Conservation (phyloP, 192 early-diverging fungal species). For the Coemansia sp. region DNA sequence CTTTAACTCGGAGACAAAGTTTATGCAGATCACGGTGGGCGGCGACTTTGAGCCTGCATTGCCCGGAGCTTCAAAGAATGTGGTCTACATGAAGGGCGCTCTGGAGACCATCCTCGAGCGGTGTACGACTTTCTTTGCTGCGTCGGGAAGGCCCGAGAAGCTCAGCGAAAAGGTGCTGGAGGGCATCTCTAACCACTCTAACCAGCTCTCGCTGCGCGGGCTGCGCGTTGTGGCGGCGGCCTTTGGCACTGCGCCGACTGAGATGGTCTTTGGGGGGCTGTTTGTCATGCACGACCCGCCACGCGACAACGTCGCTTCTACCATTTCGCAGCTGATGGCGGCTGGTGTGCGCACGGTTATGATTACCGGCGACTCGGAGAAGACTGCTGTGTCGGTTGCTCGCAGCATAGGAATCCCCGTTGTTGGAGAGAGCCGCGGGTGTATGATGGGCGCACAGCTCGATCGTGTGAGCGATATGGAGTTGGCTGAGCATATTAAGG, state of each 20-base stretch:
- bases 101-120: conserved; percentile 75
- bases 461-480: conserved; percentile 67
- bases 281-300: conserved; percentile 94
- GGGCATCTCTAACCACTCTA: conserved; percentile 60
- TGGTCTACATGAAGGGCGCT: conserved; percentile 82
- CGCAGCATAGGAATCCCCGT: conserved; percentile 77
- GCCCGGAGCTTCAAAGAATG: conserved; percentile 14
- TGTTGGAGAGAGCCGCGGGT: conserved; percentile 55
- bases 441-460: conserved; percentile 71
- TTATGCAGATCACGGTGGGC: conserved; percentile 73
- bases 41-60: conserved; percentile 19
- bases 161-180: conserved; percentile 63
- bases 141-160: conserved; percentile 53
- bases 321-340: conserved; percentile 68
- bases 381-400: conserved; percentile 89
- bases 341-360: conserved; percentile 92
- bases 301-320: conserved; percentile 70
- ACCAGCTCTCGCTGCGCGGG: conserved; percentile 74
- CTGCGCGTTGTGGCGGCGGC: conserved; percentile 89
- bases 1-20: conserved; percentile 94
- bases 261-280: conserved; percentile 77
- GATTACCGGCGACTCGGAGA: conserved; percentile 97
- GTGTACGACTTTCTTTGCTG: conserved; percentile 66
- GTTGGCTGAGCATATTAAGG: conserved; percentile 63
- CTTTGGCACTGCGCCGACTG: conserved; percentile 59